These are phyloP conservation scores for Penicillium sp. DNA, from an alignment of 2,329 filamentous ascomycete species.

Conservation along the genomic window DNA sequence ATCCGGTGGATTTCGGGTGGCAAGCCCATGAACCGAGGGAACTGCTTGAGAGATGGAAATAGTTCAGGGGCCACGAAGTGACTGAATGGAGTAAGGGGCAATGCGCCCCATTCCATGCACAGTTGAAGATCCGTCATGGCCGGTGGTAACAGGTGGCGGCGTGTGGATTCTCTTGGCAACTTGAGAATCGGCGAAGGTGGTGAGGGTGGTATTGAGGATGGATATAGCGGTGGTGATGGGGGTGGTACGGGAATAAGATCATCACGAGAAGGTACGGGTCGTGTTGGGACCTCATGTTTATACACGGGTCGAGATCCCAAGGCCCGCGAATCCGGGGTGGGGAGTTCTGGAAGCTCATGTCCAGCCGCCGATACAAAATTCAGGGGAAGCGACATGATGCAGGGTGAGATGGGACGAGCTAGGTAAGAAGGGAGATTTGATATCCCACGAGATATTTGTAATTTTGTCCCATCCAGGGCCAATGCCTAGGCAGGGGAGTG, in stretches of 20 bases:
- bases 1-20: neutral
- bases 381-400: neutral
- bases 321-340: neutral
- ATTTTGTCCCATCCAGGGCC: neutral
- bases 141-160: neutral
- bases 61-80: neutral
- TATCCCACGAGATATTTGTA: neutral
- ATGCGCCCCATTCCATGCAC: neutral
- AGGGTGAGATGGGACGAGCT: neutral
- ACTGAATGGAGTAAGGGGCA: neutral
- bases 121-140: neutral
- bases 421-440: neutral
- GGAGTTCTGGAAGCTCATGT: neutral
- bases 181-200: neutral
- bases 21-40: neutral
- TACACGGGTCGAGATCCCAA: neutral
- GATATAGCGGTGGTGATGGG: neutral
- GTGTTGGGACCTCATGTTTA: neutral
- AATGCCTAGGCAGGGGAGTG: neutral
- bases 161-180: neutral
- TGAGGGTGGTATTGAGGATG: neutral
- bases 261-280: neutral
- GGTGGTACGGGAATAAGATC: neutral
- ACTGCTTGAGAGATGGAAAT: neutral
- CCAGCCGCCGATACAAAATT: neutral